Evolutionary conservation across 352 stramenopile genomes (phyloP), one percentile per base, ranked within the genome.

Genomic region (Globisporangium irregulare): DNA sequence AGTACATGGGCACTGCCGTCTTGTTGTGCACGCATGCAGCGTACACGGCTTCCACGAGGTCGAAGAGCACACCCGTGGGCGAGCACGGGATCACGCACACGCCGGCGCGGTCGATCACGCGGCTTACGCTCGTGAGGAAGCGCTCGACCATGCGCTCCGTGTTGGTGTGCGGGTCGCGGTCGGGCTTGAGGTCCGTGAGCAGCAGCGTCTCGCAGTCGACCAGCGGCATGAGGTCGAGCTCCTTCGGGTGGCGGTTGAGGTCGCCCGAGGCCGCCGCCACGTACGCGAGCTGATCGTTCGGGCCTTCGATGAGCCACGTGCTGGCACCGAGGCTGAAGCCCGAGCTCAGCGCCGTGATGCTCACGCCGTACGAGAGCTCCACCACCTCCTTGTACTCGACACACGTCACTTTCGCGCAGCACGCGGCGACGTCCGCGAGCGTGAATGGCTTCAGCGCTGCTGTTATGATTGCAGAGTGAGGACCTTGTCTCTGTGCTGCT

Each of bases 191-290:
- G 70, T 94, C 84, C 0, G 88, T 91, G 36, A 96, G 61, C 20
- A 96, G 64, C 46, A 96, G 73, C 34, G 86, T 87, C 50, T 96
- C 88, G 64, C 84, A 93, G 65, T 94, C 84, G 4, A 93, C 78
- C 4, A 93, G 72, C 9, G 84, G 84, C 20, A 86, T 60, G 61
- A 96, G 67, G 57, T 96, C 88, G 22, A 96, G 73, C 43, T 93
- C 86, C 58, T 92, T 92, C 24, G 88, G 86, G 70, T 96, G 87
- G 32, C 88, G 84, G 62, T 93, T 93, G n/a, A 91, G 81, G 62
- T 96, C 88, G 27, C 85, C 87, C 3, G 86, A 94, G 1, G 86
- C 84, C 2, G 86, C 80, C 1, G 84, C 72, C 12, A 94, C 84
- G 67, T 96, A 96, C 22, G 85, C 87, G 53, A 94, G 67, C 29